Evolutionary conservation across 345 rosid genomes (phyloP).

Genomic region (Populus davidiana): DNA sequence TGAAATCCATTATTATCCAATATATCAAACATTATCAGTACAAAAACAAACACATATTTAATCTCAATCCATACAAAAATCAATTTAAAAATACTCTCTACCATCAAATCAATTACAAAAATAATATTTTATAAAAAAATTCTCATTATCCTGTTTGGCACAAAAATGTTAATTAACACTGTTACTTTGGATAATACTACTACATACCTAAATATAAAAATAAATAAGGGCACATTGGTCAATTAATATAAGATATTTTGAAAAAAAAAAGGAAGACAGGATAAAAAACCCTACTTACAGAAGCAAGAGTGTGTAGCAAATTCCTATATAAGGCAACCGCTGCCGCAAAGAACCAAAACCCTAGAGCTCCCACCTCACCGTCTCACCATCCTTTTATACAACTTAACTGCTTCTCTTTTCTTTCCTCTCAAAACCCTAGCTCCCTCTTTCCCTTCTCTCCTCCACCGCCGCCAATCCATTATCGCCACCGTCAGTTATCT

Average conservation of each 20-base stretch:
- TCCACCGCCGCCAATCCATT: background rate
- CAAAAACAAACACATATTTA: too few species aligned
- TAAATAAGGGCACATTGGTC: background rate
- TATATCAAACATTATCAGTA: too few species aligned
- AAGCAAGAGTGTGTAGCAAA: background rate
- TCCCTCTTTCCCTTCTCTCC: background rate
- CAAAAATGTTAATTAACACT: too few species aligned
- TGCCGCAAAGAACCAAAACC: background rate
- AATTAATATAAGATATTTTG: background rate
- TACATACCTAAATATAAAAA: too few species aligned
- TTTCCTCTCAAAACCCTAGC: background rate
- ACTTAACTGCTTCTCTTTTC: background rate
- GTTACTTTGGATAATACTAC: too few species aligned
- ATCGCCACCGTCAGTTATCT: background rate
- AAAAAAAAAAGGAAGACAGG: background rate
- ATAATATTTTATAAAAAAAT: too few species aligned
- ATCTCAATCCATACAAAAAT: too few species aligned
- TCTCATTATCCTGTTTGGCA: too few species aligned
- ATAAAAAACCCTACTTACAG: background rate
- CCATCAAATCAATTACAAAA: too few species aligned
- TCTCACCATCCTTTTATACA: too few species aligned
- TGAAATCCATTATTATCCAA: too few species aligned
- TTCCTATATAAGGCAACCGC: slow-evolving; percentile 8
- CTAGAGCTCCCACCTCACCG: slow-evolving; percentile 17
- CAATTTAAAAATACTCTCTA: too few species aligned